Conservation (phyloP, 495 filamentous ascomycete species). For the Penicillium fimorum region DNA sequence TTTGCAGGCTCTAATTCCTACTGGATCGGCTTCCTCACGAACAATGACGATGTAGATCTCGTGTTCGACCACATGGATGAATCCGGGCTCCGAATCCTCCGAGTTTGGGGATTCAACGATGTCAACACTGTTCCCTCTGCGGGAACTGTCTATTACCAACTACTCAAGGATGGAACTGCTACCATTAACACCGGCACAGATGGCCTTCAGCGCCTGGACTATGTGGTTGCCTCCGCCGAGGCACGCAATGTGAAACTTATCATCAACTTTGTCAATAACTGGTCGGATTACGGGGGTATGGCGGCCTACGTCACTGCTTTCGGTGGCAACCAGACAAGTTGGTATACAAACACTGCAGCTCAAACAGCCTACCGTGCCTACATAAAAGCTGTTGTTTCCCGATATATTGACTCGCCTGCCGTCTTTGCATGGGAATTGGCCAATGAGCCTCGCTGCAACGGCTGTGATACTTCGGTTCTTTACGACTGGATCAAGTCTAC, state of each 20-base stretch:
- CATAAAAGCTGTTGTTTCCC: conserved; percentile 59
- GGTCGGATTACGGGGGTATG: conserved; percentile 67
- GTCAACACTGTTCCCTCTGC: conserved; percentile 44
- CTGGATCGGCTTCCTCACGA: conserved; percentile 69
- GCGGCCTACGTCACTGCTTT: conserved; percentile 61
- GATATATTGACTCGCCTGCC: conserved; percentile 55
- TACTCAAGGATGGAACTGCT: conserved; percentile 49
- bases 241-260: conserved; percentile 59
- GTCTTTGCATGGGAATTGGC: conserved; percentile 71
- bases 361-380: conserved; percentile 63
- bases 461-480: conserved; percentile 56
- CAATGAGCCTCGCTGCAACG: conserved; percentile 69
- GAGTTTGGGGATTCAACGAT: conserved; percentile 75
- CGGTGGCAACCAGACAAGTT: conserved; percentile 53
- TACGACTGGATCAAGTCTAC: conserved; percentile 61
- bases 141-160: conserved; percentile 60
- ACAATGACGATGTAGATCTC: conserved; percentile 60
- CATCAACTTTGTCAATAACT: conserved; percentile 57
- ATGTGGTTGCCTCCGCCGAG: conserved; percentile 60
- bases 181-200: conserved; percentile 66
- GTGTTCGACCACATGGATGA: conserved; percentile 48
- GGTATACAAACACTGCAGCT: conserved; percentile 55
- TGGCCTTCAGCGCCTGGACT: conserved; percentile 66
- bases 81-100: conserved; percentile 64
- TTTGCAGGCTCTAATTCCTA: conserved; percentile 72